Evolutionary conservation across 108 stramenopile species (phyloP).

Genomic region (Nannochloropsis oceanica): DNA sequence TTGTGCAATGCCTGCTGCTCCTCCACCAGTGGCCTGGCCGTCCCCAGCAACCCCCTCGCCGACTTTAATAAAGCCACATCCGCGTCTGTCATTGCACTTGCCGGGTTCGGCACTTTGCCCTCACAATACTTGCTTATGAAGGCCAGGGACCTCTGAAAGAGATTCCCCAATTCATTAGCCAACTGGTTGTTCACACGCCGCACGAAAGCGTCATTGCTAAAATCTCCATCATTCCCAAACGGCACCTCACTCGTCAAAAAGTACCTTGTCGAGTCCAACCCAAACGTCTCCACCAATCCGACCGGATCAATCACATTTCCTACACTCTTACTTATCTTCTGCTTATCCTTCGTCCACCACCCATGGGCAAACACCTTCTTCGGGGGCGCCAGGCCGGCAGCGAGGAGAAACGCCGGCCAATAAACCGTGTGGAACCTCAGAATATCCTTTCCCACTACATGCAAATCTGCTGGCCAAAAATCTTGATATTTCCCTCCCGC

Average conservation of each 20-base stretch:
- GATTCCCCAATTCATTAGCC: constrained; percentile 82
- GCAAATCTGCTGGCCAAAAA: constrained; percentile 67
- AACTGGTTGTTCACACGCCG: constrained; percentile 65
- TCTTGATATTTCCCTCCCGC: constrained; percentile 8
- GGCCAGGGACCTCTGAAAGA: constrained; percentile 69
- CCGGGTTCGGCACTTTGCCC: constrained; percentile 15
- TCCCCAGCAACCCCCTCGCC: constrained; percentile 42
- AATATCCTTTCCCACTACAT: constrained; percentile 97
- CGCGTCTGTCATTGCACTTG: constrained; percentile 34
- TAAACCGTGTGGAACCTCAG: constrained; percentile 90
- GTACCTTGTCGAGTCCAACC: constrained; percentile 73
- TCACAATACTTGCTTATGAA: constrained; percentile 72
- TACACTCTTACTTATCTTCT: constrained; percentile 72
- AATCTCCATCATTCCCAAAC: constrained; percentile 83
- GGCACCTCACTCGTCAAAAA: constrained; percentile 74
- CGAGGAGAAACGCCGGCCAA: constrained; percentile 76
- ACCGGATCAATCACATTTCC: constrained; percentile 72
- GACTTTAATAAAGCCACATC: constrained; percentile 52
- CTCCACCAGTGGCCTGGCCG: constrained; percentile 36
- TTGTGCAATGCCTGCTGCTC: constrained; percentile 58
- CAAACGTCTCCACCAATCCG: constrained; percentile 62
- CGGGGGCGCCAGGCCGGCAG: constrained; percentile 77
- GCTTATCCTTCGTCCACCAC: constrained; percentile 93
- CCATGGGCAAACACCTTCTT: constrained; percentile 85
- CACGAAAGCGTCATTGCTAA: constrained; percentile 62